A percentile compares a stretch with the other conserved stretches of the same genome.
Evolutionary conservation across 306 rosid genomes (phyloP).

Genomic region (Canavalia ensiformis): DNA sequence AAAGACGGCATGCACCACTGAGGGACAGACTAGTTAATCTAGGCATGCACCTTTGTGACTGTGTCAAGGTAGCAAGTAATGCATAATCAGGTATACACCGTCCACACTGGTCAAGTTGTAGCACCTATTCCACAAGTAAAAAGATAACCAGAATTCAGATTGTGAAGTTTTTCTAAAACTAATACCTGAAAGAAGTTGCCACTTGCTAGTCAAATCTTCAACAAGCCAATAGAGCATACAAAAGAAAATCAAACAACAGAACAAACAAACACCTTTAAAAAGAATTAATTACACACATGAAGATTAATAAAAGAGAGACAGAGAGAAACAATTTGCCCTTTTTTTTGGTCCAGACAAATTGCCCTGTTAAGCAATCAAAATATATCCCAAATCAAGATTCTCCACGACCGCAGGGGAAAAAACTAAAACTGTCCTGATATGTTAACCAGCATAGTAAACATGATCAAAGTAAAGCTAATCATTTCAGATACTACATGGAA

Average conservation of each 20-base stretch:
- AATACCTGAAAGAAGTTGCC: not conserved
- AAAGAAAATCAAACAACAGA: conserved; percentile 9
- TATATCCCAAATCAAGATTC: not conserved
- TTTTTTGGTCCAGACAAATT: not conserved
- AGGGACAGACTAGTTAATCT: conserved; percentile 69
- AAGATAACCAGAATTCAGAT: conserved; percentile 38
- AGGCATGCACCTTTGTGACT: conserved; percentile 60
- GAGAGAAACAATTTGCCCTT: not conserved
- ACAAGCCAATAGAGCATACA: not conserved
- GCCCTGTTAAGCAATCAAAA: not conserved
- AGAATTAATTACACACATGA: not conserved
- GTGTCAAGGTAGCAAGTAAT: conserved; percentile 57
- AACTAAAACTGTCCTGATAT: not conserved
- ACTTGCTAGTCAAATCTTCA: conserved; percentile 14
- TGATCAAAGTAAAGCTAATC: not conserved
- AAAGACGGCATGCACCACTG: conserved; percentile 86
- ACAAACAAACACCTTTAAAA: not conserved
- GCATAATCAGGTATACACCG: conserved; percentile 74
- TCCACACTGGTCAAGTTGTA: conserved; percentile 89
- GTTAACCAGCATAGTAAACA: no score
- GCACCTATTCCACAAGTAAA: conserved; percentile 66
- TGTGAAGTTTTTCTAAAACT: not conserved
- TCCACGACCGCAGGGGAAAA: not conserved
- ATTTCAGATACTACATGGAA: not conserved
- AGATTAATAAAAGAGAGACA: not conserved